Base-by-base conservation (phyloP, 176 grass and related monocot species). In the Phoenix dactylifera region DNA sequence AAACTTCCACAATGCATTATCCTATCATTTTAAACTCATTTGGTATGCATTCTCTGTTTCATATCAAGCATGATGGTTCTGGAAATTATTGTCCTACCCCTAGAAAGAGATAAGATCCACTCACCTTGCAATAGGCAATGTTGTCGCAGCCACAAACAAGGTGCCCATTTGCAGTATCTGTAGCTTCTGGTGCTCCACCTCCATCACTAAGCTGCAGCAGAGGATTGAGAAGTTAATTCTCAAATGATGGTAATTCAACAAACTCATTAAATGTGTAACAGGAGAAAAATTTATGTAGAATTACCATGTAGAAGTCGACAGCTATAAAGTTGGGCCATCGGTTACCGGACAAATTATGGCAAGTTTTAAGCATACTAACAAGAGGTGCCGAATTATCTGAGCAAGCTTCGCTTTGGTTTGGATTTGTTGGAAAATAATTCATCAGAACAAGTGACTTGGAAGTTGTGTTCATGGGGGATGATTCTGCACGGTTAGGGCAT, bases 251-350 rank as follows among this genome's bases (percentile, higher is more conserved):
- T 35, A 2, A 9, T 39, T 44, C 35, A 44, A 12, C 35, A 10
- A 44, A 44, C 35, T 12, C 35, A 10, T 12, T 2, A 44, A 44
- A 44, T 0, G 7, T 44, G 35, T 44, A 14, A 14, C 10, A 44
- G 63, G 12, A 51, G 26, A 54, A 64, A 17, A 15, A 2, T 26
- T 32, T 26, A 12, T 28, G 7, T 10, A 20, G 7, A 44, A 44
- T 2, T 83, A 98, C 93, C 93, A 76, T 88, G 77, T 98, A 98
- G 35, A 80, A 98, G 83, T 98, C 84, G 57, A 98, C 93, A 52
- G 93, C 93, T 14, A 98, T 83, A 62, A 73, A 98, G 68, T 92
- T 98, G 17, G 93, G 70, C 93, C 93, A 98, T n/a, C 93, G 84
- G 54, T 92, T 70, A 62, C 72, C 81, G 4, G 93, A 92, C n/a